phyloP scores from a whole-genome alignment of 208 protist species.

The Herpetomonas muscarum region DNA sequence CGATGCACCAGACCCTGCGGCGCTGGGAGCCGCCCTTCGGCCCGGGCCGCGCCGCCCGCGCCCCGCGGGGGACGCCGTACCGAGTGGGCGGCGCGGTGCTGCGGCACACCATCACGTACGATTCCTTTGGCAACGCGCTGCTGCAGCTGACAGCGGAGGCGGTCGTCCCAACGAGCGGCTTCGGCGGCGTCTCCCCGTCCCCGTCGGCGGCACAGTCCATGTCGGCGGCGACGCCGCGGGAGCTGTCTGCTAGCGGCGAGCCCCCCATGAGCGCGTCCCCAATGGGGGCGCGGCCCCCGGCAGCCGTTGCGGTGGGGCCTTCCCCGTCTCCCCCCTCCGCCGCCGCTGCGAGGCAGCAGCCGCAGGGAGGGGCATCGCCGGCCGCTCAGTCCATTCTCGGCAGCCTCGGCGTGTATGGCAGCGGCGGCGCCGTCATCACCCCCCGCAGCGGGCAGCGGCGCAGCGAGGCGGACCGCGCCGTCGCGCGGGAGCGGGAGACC shows the following conservation, averaged over 20 bases:
- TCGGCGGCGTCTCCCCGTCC: background rate
- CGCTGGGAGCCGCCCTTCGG: slow-evolving; percentile 24
- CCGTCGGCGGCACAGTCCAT: background rate
- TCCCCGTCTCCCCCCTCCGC: background rate
- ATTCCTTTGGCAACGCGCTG: slow-evolving; percentile 14
- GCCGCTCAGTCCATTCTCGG: background rate
- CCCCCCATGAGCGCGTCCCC: too few species aligned
- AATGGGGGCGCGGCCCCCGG: too few species aligned
- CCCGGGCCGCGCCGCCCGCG: slow-evolving; percentile 39
- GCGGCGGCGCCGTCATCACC: background rate
- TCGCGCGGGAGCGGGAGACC: slow-evolving; percentile 19
- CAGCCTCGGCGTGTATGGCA: background rate
- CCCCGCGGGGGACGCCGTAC: slow-evolving; percentile 38
- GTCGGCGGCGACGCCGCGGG: too few species aligned
- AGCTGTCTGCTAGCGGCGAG: too few species aligned
- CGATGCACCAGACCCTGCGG: too few species aligned
- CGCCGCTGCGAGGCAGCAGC: background rate
- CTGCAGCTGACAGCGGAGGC: slow-evolving; percentile 11
- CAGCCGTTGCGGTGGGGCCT: background rate
- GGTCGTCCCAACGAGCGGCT: background rate
- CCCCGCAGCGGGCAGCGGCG: background rate
- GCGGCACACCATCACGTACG: slow-evolving; percentile 20
- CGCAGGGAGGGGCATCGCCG: background rate
- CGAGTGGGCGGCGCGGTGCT: slow-evolving; percentile 40
- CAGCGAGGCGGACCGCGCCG: background rate